Base-by-base conservation (phyloP, 1,284 basidiomycete species). In the Boletus putidus region DNA sequence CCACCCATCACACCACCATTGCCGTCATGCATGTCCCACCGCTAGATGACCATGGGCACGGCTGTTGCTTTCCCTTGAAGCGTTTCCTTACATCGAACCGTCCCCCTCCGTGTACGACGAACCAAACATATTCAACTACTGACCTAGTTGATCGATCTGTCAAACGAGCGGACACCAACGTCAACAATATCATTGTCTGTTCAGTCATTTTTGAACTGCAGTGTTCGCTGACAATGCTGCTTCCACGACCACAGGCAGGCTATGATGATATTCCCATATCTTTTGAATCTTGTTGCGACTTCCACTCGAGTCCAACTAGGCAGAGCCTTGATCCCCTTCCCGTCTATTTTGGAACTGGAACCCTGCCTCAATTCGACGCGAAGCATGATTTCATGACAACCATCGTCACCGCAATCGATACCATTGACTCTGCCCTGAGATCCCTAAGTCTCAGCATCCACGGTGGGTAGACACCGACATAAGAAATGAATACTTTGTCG, bases 381-480 rank as follows among this genome's bases (percentile, higher is more conserved):
- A 59, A 58, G 53, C 53, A 46, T 10, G 75, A 73, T 49, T 69
- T 79, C 20, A 64, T 77, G 57, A 65, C 71, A 37, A 78, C 78
- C 11, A 76, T 86, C 54, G 78, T 82, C 49, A 60, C 67, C 6
- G 73, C 73, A 25, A 67, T 89, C 53, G 79, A 86, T 61, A 67
- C 73, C 35, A 69, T 85, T 23, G 74, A 78, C 58, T 57, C 70
- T 14, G 69, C 79, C 54, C 74, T 89, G 53, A 78, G 84, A 23
- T 69, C 76, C 16, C 69, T 89, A 40, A 88, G 83, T 66, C 67
- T 86, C 62, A 70, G 79, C 33, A 85, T 89, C 29, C 86, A 88
- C 62, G 79, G 85, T 86, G 64, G 55, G 75, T 63, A 27, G 23
- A 33, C 39, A n/a, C 33, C 46, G n/a, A 25, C 40, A 48, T 35